phyloP scores from a whole-genome alignment of 148 eudicot species.

The Rheum nobile region DNA sequence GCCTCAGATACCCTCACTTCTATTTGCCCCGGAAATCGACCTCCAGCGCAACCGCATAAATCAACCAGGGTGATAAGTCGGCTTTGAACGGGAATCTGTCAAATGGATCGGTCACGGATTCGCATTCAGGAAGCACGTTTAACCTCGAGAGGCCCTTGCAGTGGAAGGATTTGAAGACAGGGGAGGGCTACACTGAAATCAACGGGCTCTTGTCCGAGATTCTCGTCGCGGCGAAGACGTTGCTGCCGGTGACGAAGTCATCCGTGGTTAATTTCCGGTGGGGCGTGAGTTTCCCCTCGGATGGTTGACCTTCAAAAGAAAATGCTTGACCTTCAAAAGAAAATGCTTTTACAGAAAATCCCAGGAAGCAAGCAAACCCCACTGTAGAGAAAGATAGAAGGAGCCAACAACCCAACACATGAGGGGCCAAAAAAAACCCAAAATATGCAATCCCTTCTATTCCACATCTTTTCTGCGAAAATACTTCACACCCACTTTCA shows the following conservation, averaged over 20 bases:
- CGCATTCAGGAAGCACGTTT: too few relatives aligned
- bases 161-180: slow-evolving; percentile 33
- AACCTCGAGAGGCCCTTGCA: slow-evolving; percentile 20
- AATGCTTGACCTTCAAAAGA: not conserved
- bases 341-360: not conserved
- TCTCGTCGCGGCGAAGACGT: slow-evolving; percentile 54
- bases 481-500: not conserved
- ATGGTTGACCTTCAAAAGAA: slow-evolving; percentile 1
- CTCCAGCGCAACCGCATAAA: slow-evolving; percentile 5
- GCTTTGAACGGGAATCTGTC: slow-evolving; percentile 14
- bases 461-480: too few relatives aligned
- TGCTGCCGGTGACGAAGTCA: slow-evolving; percentile 31
- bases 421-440: not conserved
- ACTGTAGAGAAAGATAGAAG: not conserved
- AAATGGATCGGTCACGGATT: too few relatives aligned
- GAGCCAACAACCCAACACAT: not conserved
- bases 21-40: slow-evolving; percentile 47
- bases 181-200: slow-evolving; percentile 12
- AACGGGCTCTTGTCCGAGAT: slow-evolving; percentile 46
- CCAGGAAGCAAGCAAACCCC: not conserved
- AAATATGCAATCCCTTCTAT: not conserved
- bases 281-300: slow-evolving; percentile 37
- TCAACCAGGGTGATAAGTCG: slow-evolving; percentile 11
- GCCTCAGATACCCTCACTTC: too few relatives aligned
- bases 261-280: slow-evolving; percentile 31